Evolutionary conservation across 192 early-diverging fungal genomes (phyloP), one percentile per base, ranked within the genome.

Genomic region (Coemansia sp.): DNA sequence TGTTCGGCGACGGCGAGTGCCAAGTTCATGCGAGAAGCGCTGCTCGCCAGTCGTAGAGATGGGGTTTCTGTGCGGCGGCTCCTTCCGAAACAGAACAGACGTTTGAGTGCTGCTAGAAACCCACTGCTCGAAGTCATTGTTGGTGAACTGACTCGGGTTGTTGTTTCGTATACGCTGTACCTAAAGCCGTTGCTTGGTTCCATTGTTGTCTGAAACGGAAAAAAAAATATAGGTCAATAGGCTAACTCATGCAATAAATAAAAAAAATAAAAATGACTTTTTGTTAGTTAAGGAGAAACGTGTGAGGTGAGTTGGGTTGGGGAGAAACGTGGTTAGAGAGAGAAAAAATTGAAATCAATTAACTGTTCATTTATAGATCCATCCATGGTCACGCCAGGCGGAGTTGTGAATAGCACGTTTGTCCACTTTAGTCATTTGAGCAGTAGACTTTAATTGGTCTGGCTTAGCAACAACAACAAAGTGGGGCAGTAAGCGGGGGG

Each of bases 1-100:
- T 80, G 77, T 46, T 72, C 66, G 5, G 77, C 77, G 27, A 80
- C 67, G 3, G 77, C 77, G 41, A 80, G 37, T 2, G 77, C 77
- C 46, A 75, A 32, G 21, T 64, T 51, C 77, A 80, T 74, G 15
- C 71, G 71, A 14, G 44, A 67, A 1, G 27, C 31, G n/a, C 64
- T 66, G 68, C 68, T 76, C 1, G 17, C 62, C 0, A 41, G 59
- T n/a, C 15, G 44, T 34, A 23, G 46, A 7, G 64, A 29, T 15
- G 59, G 36, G 5, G n/a, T 11, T 27, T 27, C 25, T 19, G 31
- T 53, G n/a, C 12, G 36, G 53, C 34, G 19, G 17, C 25, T n/a
- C 19, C 11, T 31, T 38, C 59, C 59, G 34, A 61, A 61, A 10
- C 34, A 61, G 51, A 67, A 51, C 39, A 74, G 41, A 23, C 60